Percentiles rank a stretch among this genome's conserved stretches.
Conservation (phyloP, 371 early-diverging fungal species). For the Nematocida major region DNA sequence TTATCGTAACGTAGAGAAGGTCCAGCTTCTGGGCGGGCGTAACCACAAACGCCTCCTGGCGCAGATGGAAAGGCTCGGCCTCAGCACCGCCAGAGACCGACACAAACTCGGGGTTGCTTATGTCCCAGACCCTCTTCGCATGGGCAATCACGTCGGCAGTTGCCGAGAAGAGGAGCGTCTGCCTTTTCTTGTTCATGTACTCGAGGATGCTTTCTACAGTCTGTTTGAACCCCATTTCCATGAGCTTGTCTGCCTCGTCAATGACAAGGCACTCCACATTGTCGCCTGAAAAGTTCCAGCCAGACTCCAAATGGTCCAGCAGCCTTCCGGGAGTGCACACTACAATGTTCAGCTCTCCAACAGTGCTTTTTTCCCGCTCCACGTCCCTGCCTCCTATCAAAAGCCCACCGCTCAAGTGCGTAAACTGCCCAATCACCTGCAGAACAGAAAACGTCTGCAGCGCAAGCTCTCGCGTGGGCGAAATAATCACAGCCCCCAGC, state of each 20-base stretch:
- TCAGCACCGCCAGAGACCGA: neutral
- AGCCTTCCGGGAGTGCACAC: conserved; percentile 93
- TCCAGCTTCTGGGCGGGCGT: conserved; percentile 39
- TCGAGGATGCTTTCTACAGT: conserved; percentile 81
- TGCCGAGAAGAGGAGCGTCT: conserved; percentile 88
- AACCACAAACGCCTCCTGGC: neutral
- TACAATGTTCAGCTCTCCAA: conserved; percentile 77
- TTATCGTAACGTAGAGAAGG: conserved; percentile 26
- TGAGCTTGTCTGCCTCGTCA: conserved; percentile 94
- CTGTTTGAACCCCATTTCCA: conserved; percentile 79
- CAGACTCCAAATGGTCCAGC: conserved; percentile 68
- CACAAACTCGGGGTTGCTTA: conserved; percentile 19
- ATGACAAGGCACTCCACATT: conserved; percentile 71
- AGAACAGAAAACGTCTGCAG: conserved; percentile 92
- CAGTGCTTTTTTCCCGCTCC: conserved; percentile 82
- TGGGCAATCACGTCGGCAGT: conserved; percentile 78
- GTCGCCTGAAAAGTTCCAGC: conserved; percentile 40
- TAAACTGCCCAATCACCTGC: conserved; percentile 69
- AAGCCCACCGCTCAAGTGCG: conserved; percentile 77
- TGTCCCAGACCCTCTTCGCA: conserved; percentile 40
- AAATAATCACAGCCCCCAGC: conserved; percentile 71
- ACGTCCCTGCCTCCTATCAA: conserved; percentile 90
- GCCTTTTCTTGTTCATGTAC: conserved; percentile 68
- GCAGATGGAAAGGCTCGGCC: neutral
- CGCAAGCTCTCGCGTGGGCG: conserved; percentile 91